Base-by-base conservation (phyloP, 1,284 basidiomycete species). In the Trametes versicolor region DNA sequence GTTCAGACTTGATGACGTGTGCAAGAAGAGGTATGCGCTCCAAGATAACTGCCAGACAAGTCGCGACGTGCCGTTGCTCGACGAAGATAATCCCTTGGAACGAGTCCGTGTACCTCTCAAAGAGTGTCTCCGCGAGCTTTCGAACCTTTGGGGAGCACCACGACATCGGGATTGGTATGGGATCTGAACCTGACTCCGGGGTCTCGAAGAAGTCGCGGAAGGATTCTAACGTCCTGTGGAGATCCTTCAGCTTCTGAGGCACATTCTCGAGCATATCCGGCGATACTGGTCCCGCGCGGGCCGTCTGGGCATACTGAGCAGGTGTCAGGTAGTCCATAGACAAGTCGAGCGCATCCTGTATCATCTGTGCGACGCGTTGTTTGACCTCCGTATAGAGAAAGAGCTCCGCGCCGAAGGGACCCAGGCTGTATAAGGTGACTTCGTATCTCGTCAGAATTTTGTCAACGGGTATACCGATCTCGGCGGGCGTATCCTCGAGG, bases 81-180 rank as follows among this genome's bases (percentile, higher is more conserved):
- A 93, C 92, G 73, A 96, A 96, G 32, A 96, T 82, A 65, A 96
- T 95, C 12, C 87, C 88, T 71, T 93, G 93, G 71, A 95, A 93
- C 5, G 81, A 78, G 0, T 81, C 72, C 32, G 82, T 81, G 41
- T 85, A 78, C 72, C 89, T 83, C 21, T 80, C 78, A n/a, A 83
- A 77, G 15, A 95, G 81, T 52, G 90, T 76, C 32, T 89, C 83
- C 19, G 89, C 81, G 29, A 95, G 81, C 2, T 79, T 79, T 49
- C 80, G 79, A 55, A 95, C 77, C 75, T 95, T 95, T 4, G 91
- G 89, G 0, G 94, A 87, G 67, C 87, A 87, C 88, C 89, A 92
- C 23, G 81, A 77, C 19, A 87, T 74, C 4, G 78, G 77, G 25
- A 91, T 71, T 2, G 80, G 68, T 13, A 80, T 68, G 8, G 85